Conservation (phyloP, 1,139 yeast genomes). For the Meyerozyma athensensis region DNA sequence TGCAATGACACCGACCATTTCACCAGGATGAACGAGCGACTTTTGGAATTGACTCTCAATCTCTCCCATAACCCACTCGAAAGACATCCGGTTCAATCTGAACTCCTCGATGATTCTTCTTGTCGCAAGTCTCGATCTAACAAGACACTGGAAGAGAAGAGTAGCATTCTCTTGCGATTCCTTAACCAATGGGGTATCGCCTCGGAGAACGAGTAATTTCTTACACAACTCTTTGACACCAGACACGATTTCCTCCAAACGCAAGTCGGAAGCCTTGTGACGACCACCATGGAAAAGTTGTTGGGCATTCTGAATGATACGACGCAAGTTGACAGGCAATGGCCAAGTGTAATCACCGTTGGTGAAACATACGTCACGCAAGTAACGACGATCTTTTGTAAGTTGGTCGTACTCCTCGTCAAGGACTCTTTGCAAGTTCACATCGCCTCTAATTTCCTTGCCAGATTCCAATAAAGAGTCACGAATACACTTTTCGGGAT, state of each 20-base stretch:
- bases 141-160: slow-evolving; percentile 79
- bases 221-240: slow-evolving; percentile 70
- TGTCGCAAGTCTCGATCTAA: slow-evolving; percentile 86
- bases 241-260: slow-evolving; percentile 70
- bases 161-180: slow-evolving; percentile 96
- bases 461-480: slow-evolving; percentile 83
- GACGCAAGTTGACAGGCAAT: slow-evolving; percentile 92
- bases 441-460: slow-evolving; percentile 85
- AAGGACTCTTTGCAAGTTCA: slow-evolving; percentile 70
- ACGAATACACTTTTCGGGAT: slow-evolving; percentile 56
- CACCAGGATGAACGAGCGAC: slow-evolving; percentile 96
- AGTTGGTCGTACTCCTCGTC: slow-evolving; percentile 85
- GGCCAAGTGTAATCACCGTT: slow-evolving; percentile 98
- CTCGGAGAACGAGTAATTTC: slow-evolving; percentile 75
- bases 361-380: slow-evolving; percentile 77
- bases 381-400: slow-evolving; percentile 66
- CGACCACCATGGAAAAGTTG: slow-evolving; percentile 94
- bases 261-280: slow-evolving; percentile 84
- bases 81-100: slow-evolving; percentile 77
- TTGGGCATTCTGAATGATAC: slow-evolving; percentile 95
- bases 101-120: slow-evolving; percentile 91
- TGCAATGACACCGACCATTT: slow-evolving; percentile 99
- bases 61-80: slow-evolving; percentile 95
- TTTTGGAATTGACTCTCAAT: slow-evolving; percentile 90
- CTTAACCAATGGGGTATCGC: slow-evolving; percentile 62